These are phyloP conservation scores for Mycosphaerella arachidis DNA, from an alignment of 2,329 filamentous ascomycete species.

Conservation along the genomic window DNA sequence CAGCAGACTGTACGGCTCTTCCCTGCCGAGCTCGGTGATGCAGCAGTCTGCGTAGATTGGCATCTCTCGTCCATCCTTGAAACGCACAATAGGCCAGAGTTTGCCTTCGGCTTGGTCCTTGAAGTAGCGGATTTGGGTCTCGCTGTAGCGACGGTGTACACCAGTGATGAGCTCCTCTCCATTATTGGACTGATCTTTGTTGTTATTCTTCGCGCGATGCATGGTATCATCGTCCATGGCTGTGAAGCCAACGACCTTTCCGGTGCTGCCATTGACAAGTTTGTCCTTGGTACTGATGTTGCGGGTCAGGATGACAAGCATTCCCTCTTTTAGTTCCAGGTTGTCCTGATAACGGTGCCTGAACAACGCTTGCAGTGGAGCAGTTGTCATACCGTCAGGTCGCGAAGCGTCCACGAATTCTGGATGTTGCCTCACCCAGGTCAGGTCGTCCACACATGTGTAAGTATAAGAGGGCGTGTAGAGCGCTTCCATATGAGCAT, in stretches of 20 bases:
- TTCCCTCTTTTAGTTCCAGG: slow-evolving; percentile 10
- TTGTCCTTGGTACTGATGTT: slow-evolving; percentile 44
- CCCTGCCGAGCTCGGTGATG: slow-evolving; percentile 44
- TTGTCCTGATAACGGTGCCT: slow-evolving; percentile 5
- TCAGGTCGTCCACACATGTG: slow-evolving; percentile 16
- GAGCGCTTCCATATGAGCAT: slow-evolving; percentile 29
- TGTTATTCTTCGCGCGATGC: neutral
- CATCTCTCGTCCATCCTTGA: slow-evolving; percentile 43
- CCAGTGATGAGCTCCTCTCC: slow-evolving; percentile 5
- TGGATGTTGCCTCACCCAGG: neutral
- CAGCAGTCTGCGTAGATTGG: slow-evolving; percentile 50
- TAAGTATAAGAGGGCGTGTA: slow-evolving; percentile 1
- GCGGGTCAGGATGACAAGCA: slow-evolving; percentile 49
- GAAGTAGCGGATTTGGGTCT: slow-evolving; percentile 1
- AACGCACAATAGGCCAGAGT: slow-evolving; percentile 48
- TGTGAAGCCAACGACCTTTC: slow-evolving; percentile 40
- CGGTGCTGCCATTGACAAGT: slow-evolving; percentile 48
- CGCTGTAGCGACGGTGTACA: slow-evolving; percentile 5
- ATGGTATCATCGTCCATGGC: neutral
- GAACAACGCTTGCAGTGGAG: neutral
- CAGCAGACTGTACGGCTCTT: slow-evolving; percentile 45
- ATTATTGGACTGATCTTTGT: neutral
- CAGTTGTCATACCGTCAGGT: neutral
- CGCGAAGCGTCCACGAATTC: neutral
- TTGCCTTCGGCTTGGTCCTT: neutral